Evolutionary conservation across 129 eudicot genomes (phyloP), one percentile per base, ranked within the genome.

Genomic region (Artemisia annua): DNA sequence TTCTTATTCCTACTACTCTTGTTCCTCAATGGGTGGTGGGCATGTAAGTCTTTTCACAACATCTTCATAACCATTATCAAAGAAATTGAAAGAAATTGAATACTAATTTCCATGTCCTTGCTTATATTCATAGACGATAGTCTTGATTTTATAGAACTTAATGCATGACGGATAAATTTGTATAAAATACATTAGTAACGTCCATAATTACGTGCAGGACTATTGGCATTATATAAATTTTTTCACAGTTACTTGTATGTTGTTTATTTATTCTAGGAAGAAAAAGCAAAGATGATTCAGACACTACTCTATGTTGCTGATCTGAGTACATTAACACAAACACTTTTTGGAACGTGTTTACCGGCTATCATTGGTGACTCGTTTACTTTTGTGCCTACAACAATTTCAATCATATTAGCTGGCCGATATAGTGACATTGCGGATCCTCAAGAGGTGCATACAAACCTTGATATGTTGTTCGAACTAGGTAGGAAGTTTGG

Each of bases 1-100:
- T 94, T 71, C 86, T 90, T 62, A 94, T 94, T 73, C 97, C 98
- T 30, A 72, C 98, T n/a, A 75, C 88, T 75, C 82, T 94, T 32
- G 91, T 85, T 77, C 91, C 96, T 24, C 97, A 94, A 79, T 94
- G 97, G 98, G 98, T 77, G 98, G 96, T 83, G 93, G 91, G 66
- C 83, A 88, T 78, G 97, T 90, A 94, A 82, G 84, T 26, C 70
- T 55, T 65, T 16, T 81, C 19, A 14, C 76, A 71, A 19, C 13
- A 67, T 67, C 61, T 61, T 61, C 22, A 68, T 51, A 59, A 10
- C 69, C 3, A 15, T 12, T 50, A 17, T 10, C 19, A 3, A n/a
- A 16, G 16, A 35, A 35, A 2, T 11, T 3, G 26, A 18, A 53
- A n/a, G n/a, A n/a, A n/a, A n/a, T n/a, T n/a, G n/a, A n/a, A n/a